These are phyloP conservation scores for Lentinus brumalis DNA, from an alignment of 768 basidiomycete genomes.

Conservation along the genomic window DNA sequence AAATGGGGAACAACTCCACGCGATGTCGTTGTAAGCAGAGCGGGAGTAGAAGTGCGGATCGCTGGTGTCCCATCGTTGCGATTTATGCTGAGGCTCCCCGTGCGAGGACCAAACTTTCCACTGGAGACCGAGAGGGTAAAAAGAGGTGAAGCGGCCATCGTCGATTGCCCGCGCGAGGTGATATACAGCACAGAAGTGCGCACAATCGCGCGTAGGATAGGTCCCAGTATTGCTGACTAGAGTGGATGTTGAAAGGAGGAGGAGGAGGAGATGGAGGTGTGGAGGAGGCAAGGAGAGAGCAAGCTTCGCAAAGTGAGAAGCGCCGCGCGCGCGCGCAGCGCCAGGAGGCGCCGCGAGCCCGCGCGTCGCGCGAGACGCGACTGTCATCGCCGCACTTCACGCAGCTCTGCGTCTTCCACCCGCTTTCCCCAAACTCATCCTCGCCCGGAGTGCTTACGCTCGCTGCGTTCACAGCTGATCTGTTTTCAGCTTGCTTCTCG, in stretches of 20 bases:
- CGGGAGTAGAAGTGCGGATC: constrained; percentile 59
- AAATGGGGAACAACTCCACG: constrained; percentile 78
- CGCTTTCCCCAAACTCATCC: no score
- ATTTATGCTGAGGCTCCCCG: constrained; percentile 22
- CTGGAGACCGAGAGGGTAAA: background rate
- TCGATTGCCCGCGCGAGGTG: background rate
- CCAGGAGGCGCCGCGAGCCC: no score
- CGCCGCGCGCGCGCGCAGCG: no score
- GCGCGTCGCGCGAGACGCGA: no score
- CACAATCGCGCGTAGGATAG: background rate
- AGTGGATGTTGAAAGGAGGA: no score
- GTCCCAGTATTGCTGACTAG: constrained; percentile 6
- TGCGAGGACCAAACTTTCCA: constrained; percentile 24
- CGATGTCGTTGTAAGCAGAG: constrained; percentile 61
- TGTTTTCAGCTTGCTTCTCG: no score
- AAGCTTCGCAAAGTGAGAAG: no score
- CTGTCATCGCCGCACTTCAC: no score
- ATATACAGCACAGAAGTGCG: constrained; percentile 7
- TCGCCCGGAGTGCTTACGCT: no score
- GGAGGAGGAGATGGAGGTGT: background rate
- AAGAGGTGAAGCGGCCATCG: constrained; percentile 7
- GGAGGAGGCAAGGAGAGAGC: background rate
- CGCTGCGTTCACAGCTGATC: no score
- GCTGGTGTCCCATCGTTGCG: constrained; percentile 15
- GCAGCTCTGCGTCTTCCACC: no score